Evolutionary conservation across 345 rosid genomes (phyloP).

Genomic region (Brassica juncea): DNA sequence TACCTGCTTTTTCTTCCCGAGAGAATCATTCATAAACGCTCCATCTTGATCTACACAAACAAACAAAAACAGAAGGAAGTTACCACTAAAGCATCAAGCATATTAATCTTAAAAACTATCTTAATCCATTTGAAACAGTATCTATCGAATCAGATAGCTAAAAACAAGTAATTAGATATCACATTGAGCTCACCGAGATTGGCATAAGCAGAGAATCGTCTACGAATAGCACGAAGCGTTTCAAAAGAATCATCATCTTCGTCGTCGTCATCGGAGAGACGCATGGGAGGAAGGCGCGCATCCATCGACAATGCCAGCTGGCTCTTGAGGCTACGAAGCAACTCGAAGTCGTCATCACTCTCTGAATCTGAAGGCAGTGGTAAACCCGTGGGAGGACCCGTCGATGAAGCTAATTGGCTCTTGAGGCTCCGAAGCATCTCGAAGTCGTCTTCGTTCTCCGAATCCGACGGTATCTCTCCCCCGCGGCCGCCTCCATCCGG

Average conservation of each 20-base stretch:
- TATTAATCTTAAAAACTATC: background rate
- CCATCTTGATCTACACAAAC: constrained; percentile 40
- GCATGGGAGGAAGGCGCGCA: constrained; percentile 37
- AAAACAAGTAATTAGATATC: background rate
- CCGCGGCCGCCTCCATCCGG: constrained; percentile 6
- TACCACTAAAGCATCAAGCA: constrained; percentile 20
- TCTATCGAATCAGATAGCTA: no score
- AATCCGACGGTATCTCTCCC: constrained; percentile 36
- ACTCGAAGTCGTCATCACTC: constrained; percentile 62
- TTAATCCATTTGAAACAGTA: constrained; percentile 4
- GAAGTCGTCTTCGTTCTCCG: constrained; percentile 68
- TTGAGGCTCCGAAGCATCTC: constrained; percentile 54
- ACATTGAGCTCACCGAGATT: constrained; percentile 46
- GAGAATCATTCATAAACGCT: constrained; percentile 35
- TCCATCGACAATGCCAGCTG: constrained; percentile 49
- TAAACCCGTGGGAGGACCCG: constrained; percentile 35
- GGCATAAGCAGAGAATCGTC: constrained; percentile 64
- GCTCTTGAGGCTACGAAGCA: constrained; percentile 55
- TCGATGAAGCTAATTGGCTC: constrained; percentile 46
- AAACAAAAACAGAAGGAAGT: background rate
- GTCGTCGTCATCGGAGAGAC: constrained; percentile 48
- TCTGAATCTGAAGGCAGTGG: constrained; percentile 46
- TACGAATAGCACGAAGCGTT: constrained; percentile 68
- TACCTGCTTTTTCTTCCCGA: constrained; percentile 41
- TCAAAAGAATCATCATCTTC: constrained; percentile 63